Base-by-base conservation (phyloP, 1,284 basidiomycete species). In the Ceratobasidium theobromae region DNA sequence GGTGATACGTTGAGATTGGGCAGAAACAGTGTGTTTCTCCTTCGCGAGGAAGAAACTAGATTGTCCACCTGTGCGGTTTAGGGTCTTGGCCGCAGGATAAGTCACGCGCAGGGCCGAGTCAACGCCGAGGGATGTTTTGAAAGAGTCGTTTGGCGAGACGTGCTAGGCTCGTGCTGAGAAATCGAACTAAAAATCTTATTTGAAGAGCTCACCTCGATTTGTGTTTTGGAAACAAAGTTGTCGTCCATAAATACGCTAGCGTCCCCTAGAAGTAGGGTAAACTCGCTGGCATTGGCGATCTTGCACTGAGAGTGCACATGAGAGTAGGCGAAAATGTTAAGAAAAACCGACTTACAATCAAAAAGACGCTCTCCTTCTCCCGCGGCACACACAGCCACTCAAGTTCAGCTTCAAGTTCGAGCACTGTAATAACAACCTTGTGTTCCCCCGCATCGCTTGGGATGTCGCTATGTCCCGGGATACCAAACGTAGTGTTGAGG, bases 371-470 rank as follows among this genome's bases (percentile, higher is more conserved):
- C 33, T 64, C 67, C 53, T 62, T 57, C 53, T 40, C 55, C 21
- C 62, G 45, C 3, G 70, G 70, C 16, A 70, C 66, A 14, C 64
- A 57, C 28, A 70, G 51, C 57, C 68, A 69, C 23, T 60, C 55
- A 18, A 70, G 43, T n/a, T 67, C 64, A 2, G 68, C 68, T 4
- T 23, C 35, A 69, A 86, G 82, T 1, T 77, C 75, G 28, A 85
- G 73, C n/a, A n/a, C n/a, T n/a, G n/a, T n/a, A n/a, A n/a, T n/a
- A n/a, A n/a, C n/a, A n/a, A n/a, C n/a, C n/a, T n/a, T n/a, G n/a
- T n/a, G n/a, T n/a, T n/a, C n/a, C n/a, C n/a, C n/a, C n/a, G n/a
- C n/a, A n/a, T n/a, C n/a, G n/a, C n/a, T n/a, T n/a, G n/a, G n/a
- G n/a, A n/a, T n/a, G n/a, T n/a, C n/a, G n/a, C n/a, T n/a, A n/a